These are phyloP conservation scores for Durusdinium trenchii DNA, from an alignment of 73 alveolate genomes.

Conservation along the genomic window DNA sequence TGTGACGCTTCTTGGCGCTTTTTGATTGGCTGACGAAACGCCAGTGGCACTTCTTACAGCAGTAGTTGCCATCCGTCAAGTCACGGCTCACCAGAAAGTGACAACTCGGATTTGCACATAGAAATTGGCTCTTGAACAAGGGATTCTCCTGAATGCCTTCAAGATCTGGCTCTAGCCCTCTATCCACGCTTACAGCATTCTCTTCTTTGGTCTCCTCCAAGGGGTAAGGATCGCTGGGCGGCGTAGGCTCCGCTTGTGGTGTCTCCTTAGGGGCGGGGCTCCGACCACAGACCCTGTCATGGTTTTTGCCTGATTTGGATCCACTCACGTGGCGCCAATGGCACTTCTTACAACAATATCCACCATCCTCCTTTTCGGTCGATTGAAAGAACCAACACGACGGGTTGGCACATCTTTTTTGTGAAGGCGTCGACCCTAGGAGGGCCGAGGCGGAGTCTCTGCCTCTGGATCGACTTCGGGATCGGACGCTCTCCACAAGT, in stretches of 20 bases:
- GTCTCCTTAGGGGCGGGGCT: background rate
- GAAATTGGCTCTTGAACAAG: background rate
- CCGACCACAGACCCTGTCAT: constrained; percentile 22
- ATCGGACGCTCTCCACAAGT: too few species aligned
- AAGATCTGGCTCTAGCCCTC: background rate
- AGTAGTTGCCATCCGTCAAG: constrained; percentile 15
- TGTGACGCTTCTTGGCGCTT: constrained; percentile 34
- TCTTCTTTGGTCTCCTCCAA: background rate
- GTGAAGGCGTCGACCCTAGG: too few species aligned
- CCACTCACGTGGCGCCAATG: constrained; percentile 91
- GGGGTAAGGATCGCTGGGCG: background rate
- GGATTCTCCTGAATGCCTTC: background rate
- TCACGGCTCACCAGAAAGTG: constrained; percentile 44
- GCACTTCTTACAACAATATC: constrained; percentile 81
- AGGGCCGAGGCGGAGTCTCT: too few species aligned
- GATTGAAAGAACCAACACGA: constrained; percentile 39
- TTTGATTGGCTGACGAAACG: constrained; percentile 41
- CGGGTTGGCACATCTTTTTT: constrained; percentile 75
- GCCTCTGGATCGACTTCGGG: too few species aligned
- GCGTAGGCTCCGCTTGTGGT: background rate
- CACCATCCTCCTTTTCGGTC: constrained; percentile 6
- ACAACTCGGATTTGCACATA: background rate
- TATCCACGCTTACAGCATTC: background rate
- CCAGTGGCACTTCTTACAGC: constrained; percentile 91
- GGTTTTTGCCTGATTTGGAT: constrained; percentile 58